Evolutionary conservation across 2,329 filamentous ascomycete species (phyloP), one percentile per base, ranked within the genome.

Genomic region (Trichoderma koningii): DNA sequence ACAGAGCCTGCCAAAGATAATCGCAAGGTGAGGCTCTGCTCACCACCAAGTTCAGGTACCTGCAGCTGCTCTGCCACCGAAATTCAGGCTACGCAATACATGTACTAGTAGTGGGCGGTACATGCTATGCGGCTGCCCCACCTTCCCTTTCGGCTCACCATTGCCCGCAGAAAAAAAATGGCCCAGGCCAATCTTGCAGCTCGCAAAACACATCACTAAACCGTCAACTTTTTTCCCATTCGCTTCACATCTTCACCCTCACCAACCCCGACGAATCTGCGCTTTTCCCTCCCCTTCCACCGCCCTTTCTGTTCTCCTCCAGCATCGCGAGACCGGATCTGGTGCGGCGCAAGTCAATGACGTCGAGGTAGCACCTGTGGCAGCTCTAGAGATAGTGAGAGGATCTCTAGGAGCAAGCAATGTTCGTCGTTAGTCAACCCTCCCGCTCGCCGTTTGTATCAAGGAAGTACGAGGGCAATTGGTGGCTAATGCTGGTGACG

Each of bases 381-480:
- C 77, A 84, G 87, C 87, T 90, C 87, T 90, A 88, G 89, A 88
- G 89, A 89, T 89, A 85, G 83, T 87, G 86, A 86, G 85, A 88
- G 84, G 81, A 85, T 89, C 87, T 89, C 87, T 90, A 88, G 87
- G 85, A 86, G 87, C 83, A 82, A 84, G 83, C 81, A 82, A 82
- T 80, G 76, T 77, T 79, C 71, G 76, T 80, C 71, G 85, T 88
- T 78, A 78, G 83, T 79, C 68, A 68, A 68, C 50, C 21, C 50
- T 65, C 51, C 67, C 68, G 57, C 41, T 67, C 63, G 63, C 65
- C 69, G 26, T 63, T 53, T 55, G 60, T 28, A 30, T 53, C 30
- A n/a, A n/a, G 17, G 48, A 15, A 66, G 21, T 2, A 21, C 12
- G 21, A 67, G 66, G 28, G 21, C 9, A 28, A 38, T 38, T 38